These are phyloP conservation scores for Fragosphaeria purpurea DNA, from an alignment of 2,329 filamentous ascomycete genomes.

Conservation along the genomic window DNA sequence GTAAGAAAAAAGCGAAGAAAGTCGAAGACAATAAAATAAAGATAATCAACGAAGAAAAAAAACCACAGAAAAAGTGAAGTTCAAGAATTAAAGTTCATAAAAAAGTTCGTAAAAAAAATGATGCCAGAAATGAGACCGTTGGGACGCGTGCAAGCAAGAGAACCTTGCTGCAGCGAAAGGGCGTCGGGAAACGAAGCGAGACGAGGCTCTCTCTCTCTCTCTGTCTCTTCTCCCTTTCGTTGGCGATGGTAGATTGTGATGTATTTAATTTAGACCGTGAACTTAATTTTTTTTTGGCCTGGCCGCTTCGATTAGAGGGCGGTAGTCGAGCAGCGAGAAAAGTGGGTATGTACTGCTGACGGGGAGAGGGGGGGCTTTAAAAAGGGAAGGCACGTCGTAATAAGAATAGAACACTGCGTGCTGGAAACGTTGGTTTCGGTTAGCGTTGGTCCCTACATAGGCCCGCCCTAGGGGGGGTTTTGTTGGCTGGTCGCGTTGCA, in stretches of 20 bases:
- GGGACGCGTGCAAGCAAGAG: slow-evolving; percentile 10
- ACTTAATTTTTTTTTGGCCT: not conserved
- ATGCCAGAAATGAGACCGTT: not conserved
- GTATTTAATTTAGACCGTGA: not conserved
- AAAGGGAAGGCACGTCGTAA: too few species aligned
- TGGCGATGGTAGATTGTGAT: slow-evolving; percentile 6
- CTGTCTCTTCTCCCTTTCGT: slow-evolving; percentile 1
- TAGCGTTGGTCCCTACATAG: too few species aligned
- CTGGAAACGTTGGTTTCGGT: too few species aligned
- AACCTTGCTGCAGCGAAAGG: slow-evolving; percentile 10
- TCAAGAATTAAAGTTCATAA: not conserved
- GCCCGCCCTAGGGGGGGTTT: too few species aligned
- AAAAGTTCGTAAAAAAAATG: not conserved
- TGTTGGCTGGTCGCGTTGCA: too few species aligned
- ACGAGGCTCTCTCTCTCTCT: slow-evolving; percentile 7
- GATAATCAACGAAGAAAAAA: not conserved
- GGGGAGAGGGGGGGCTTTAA: too few species aligned
- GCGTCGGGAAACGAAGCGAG: slow-evolving; percentile 7
- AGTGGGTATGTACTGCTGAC: too few species aligned
- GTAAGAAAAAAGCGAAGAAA: not conserved
- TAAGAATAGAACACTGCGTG: too few species aligned
- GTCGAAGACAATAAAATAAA: not conserved
- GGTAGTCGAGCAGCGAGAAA: too few species aligned
- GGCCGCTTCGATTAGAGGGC: too few species aligned
- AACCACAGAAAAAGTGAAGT: not conserved